A percentile compares a stretch with the other conserved stretches of the same genome.
These are phyloP conservation scores for Cadophora sp. DNA, from an alignment of 2,329 filamentous ascomycete genomes.

Conservation along the genomic window DNA sequence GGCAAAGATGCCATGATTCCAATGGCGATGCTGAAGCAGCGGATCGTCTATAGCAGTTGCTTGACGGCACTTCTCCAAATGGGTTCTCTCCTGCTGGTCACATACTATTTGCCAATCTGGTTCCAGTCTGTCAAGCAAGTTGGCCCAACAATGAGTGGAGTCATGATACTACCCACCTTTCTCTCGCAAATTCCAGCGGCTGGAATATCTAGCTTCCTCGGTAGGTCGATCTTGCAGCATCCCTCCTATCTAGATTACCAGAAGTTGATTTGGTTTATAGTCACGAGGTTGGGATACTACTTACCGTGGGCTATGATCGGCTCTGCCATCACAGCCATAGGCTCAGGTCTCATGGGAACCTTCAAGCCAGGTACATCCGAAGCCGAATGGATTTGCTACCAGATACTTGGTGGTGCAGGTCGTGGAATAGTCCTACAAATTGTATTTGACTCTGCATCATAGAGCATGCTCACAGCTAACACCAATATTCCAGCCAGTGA, in stretches of 20 bases:
- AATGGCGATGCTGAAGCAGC: conserved; percentile 31
- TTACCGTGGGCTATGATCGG: conserved; percentile 44
- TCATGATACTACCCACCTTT: conserved; percentile 37
- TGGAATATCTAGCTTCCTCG: conserved; percentile 26
- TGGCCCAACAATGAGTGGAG: conserved; percentile 36
- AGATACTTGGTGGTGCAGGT: conserved; percentile 36
- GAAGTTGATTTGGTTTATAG: conserved; percentile 5
- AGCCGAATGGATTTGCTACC: conserved; percentile 37
- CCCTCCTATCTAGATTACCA: no score
- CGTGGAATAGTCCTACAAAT: conserved; percentile 35
- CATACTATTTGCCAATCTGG: conserved; percentile 38
- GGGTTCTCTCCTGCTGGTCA: conserved; percentile 12
- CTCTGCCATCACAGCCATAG: conserved; percentile 41
- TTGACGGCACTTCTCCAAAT: conserved; percentile 21
- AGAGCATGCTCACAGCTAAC: conserved; percentile 2
- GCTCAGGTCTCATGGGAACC: conserved; percentile 44
- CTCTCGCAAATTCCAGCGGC: conserved; percentile 24
- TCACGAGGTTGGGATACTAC: conserved; percentile 44
- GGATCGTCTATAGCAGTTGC: conserved; percentile 32
- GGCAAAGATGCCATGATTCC: conserved; percentile 41
- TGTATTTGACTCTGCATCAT: conserved; percentile 20
- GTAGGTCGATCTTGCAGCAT: conserved; percentile 12
- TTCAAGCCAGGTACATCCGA: conserved; percentile 34
- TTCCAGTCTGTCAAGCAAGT: conserved; percentile 43
- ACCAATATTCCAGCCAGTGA: conserved; percentile 27